Conservation (phyloP, 306 rosid species). For the Fagus sylvatica region DNA sequence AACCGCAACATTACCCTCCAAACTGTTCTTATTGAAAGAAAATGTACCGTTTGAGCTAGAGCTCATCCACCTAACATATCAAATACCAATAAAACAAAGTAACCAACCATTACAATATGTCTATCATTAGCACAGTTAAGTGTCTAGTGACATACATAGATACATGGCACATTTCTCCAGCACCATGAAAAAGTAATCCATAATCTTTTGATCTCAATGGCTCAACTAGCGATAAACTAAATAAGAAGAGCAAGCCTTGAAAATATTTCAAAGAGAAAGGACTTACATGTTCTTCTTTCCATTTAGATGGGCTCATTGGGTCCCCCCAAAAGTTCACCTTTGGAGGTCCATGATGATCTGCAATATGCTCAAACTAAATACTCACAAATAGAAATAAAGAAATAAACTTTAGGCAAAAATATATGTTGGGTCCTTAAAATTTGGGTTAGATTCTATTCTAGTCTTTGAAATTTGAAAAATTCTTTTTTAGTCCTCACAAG, state of each 20-base stretch:
- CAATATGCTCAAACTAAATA: slow-evolving; percentile 18
- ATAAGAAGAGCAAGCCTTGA: slow-evolving; percentile 1
- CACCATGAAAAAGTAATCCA: not conserved
- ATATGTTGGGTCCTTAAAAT: no score
- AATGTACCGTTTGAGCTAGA: no score
- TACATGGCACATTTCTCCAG: not conserved
- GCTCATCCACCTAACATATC: no score
- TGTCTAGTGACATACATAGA: not conserved
- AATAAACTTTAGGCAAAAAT: no score
- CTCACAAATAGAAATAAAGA: not conserved
- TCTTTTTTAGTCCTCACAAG: no score
- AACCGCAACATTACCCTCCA: no score
- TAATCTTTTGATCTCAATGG: not conserved
- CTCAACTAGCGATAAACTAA: not conserved
- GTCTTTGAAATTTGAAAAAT: no score
- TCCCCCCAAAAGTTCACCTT: slow-evolving; percentile 74
- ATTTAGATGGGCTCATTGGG: slow-evolving; percentile 60
- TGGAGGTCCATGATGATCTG: slow-evolving; percentile 65
- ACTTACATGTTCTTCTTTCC: slow-evolving; percentile 75
- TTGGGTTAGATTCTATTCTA: no score
- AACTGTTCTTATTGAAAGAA: no score
- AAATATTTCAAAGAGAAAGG: not conserved
- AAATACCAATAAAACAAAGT: no score
- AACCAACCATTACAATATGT: no score
- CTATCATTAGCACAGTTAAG: no score